These are phyloP conservation scores for Solanum tarapatanum DNA, from an alignment of 257 asterid genomes.

Conservation along the genomic window DNA sequence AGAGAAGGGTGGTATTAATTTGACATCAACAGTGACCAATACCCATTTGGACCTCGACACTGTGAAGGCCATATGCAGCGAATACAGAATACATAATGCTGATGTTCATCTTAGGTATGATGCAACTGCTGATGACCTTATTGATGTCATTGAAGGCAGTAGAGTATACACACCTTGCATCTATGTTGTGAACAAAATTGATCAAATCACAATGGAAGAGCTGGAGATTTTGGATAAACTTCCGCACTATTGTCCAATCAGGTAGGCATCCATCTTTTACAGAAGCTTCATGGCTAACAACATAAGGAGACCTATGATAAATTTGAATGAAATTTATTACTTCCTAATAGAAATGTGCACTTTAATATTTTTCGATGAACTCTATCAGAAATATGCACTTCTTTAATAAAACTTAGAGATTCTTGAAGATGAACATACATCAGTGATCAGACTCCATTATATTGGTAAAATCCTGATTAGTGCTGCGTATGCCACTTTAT, in stretches of 20 bases:
- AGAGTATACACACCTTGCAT: conserved; percentile 93
- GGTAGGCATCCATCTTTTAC: conserved; percentile 28
- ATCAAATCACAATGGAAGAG: conserved; percentile 96
- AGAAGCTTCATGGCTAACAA: not conserved
- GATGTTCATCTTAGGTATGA: conserved; percentile 77
- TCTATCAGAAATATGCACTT: not conserved
- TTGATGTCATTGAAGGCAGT: conserved; percentile 95
- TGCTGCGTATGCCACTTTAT: not conserved
- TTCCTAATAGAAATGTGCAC: not conserved
- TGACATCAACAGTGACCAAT: conserved; percentile 70
- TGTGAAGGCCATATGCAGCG: conserved; percentile 95
- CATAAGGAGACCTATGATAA: not conserved
- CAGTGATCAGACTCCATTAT: not conserved
- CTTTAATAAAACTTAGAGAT: not conserved
- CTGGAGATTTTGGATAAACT: conserved; percentile 93
- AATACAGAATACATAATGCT: conserved; percentile 92
- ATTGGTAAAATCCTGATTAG: not conserved
- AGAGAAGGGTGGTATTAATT: conserved; percentile 94
- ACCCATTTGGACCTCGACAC: conserved; percentile 91
- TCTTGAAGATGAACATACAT: not conserved
- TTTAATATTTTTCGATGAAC: not conserved
- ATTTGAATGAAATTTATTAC: not conserved
- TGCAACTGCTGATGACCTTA: conserved; percentile 98
- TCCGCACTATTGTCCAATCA: conserved; percentile 96
- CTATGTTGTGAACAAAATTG: conserved; percentile 87